Evolutionary conservation across 495 filamentous ascomycete genomes (phyloP), one percentile per base, ranked within the genome.

Genomic region (Aspergillus sclerotioniger): DNA sequence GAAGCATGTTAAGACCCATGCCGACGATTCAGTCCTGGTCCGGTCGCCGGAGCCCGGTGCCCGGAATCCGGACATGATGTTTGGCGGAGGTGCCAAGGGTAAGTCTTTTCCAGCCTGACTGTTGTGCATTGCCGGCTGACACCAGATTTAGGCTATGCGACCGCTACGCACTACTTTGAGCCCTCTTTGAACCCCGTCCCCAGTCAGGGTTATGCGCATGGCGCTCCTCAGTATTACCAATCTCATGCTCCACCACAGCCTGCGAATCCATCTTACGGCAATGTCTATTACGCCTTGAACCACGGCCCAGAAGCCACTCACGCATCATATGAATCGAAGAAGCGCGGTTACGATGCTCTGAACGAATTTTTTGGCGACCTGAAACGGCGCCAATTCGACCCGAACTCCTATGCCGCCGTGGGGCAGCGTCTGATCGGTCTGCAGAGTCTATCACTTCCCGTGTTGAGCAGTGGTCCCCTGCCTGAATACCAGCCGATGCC

Each of bases 1-100:
- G 84, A 99, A 99, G 78, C 95, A 99, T 73, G 92, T 98, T 71
- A 98, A 98, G 84, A 98, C 95, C n/a, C 94, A 99, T 73, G 94
- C 94, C 57, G 94, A 99, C 70, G 94, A 99, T 74, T 95, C 92
- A 43, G 91, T 96, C 50, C 80, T 96, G 56, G 82, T 90, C 60
- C 84, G 89, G 51, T 89, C 88, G 19, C 90, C 90, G 25, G 82
- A 84, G 69, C 84, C 87, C 53, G 84, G 82, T 29, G 76, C 75
- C 53, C 74, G 62, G 60, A 73, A 74, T 43, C 75, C 74, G 0
- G 76, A 79, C 54, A 71, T 77, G 61, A 82, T 85, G 76, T 87
- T 83, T 64, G 76, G 79, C 9, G 70, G 65, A 44, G 71, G 71
- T 53, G 65, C 67, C n/a, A 74, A 75, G 62, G 71, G 72, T 68